Evolutionary conservation across 1,284 basidiomycete species (phyloP), one percentile per base, ranked within the genome.

Genomic region (Cutaneotrichosporon cutaneum): DNA sequence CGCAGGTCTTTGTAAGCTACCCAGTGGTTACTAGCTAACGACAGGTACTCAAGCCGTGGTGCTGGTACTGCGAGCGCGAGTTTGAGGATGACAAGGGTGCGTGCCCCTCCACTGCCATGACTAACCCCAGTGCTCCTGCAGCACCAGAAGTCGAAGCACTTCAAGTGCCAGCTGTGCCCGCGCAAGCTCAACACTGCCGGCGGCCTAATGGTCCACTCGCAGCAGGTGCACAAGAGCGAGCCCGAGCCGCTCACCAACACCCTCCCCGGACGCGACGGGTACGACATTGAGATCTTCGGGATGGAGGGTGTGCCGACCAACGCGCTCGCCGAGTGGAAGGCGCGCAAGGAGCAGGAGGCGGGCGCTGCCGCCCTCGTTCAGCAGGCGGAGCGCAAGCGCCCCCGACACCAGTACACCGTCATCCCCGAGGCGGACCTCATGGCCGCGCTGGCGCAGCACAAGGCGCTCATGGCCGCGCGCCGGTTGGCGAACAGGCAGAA

Each of bases 71-170:
- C 84, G 95, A 99, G 82, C 88, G 94, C 78, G 95, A 95, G 80
- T 97, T 96, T 73, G 93, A 96, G 80, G 94, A 96, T 85, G 93
- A 94, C 80, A 95, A 95, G 82, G 92, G 92, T 91, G 42, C 48
- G 67, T 26, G 9, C 30, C 30, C 30, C 10, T 16, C 22, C 22
- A 39, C 14, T 11, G 32, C n/a, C n/a, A 33, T 26, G 53, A 36
- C 54, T 62, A 50, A 59, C 58, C 39, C 62, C 7, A 94, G 96
- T 99, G 64, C 85, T 99, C 66, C 90, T 99, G 86, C 92, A 96
- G 78, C 95, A 99, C 79, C 96, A 99, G 78, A 99, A 98, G 82
- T 95, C 95, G 18, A 99, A 98, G 80, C 95, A 99, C 77, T 99
- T 98, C 85, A 94, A 94, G 79, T 98, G 95, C 76, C 88, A 89